These are phyloP conservation scores for Polyporus arcularius DNA, from an alignment of 768 basidiomycete species.

Conservation along the genomic window DNA sequence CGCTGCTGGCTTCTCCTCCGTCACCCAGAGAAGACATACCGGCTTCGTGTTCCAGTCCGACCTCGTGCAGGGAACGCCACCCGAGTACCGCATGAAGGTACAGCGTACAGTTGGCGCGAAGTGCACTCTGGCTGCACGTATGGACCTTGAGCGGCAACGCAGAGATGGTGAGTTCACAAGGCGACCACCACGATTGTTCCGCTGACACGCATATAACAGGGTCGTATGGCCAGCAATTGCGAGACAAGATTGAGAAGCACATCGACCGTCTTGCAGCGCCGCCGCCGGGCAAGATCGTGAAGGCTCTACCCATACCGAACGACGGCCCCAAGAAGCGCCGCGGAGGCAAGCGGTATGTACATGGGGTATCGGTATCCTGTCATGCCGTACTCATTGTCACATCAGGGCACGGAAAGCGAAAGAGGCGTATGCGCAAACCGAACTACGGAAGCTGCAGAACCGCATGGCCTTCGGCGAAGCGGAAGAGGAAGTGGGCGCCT, in stretches of 20 bases:
- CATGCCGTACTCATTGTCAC: too few species aligned
- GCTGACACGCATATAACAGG: conserved; percentile 39
- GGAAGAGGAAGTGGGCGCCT: conserved; percentile 94
- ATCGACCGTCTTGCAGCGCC: conserved; percentile 92
- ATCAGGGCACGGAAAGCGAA: conserved; percentile 94
- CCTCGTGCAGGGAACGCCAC: conserved; percentile 78
- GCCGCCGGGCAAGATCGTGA: conserved; percentile 89
- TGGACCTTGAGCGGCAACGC: conserved; percentile 86
- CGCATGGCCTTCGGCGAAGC: conserved; percentile 94
- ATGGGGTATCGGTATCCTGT: too few species aligned
- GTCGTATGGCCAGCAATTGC: conserved; percentile 76
- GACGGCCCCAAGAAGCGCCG: conserved; percentile 95
- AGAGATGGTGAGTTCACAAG: conserved; percentile 65
- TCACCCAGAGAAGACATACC: conserved; percentile 86
- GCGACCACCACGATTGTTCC: not conserved
- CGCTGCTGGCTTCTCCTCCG: conserved; percentile 89
- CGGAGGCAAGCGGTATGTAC: conserved; percentile 84
- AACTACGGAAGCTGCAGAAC: conserved; percentile 95
- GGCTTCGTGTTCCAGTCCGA: conserved; percentile 97
- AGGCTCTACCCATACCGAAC: conserved; percentile 91
- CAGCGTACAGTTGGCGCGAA: conserved; percentile 96
- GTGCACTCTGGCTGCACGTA: conserved; percentile 83
- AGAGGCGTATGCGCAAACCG: conserved; percentile 96
- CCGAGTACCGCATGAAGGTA: conserved; percentile 88
- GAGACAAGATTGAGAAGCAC: conserved; percentile 90